Evolutionary conservation across 2,329 filamentous ascomycete species (phyloP).

Genomic region (Neoscytalidium dimidiatum): DNA sequence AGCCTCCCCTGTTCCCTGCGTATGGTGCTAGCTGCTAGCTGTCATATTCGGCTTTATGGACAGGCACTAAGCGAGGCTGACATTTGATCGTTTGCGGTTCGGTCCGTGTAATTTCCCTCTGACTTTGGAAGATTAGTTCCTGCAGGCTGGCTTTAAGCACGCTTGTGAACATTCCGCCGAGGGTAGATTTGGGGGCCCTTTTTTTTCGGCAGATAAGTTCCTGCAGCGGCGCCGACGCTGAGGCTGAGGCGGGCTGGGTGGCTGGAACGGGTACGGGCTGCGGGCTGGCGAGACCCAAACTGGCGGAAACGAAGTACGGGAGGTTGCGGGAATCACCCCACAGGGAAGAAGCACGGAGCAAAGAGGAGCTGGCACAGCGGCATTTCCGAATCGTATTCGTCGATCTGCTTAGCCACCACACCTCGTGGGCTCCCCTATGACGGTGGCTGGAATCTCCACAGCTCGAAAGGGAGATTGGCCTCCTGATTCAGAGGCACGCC

Average conservation of each 20-base stretch:
- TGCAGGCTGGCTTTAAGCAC: background rate
- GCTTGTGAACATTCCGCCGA: background rate
- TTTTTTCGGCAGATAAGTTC: background rate
- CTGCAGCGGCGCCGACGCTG: background rate
- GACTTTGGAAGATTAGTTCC: background rate
- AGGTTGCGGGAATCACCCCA: constrained; percentile 15
- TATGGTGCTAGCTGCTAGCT: background rate
- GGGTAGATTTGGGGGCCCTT: background rate
- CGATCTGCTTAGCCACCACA: background rate
- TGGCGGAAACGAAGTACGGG: constrained; percentile 12
- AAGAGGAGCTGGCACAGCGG: constrained; percentile 8
- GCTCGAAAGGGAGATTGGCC: constrained; percentile 7
- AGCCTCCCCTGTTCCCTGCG: background rate
- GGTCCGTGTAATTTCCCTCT: constrained; percentile 1
- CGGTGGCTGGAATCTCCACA: constrained; percentile 3
- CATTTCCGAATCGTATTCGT: constrained; percentile 14
- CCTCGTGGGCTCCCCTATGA: constrained; percentile 9
- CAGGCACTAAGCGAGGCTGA: background rate
- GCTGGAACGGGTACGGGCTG: no score
- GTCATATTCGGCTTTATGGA: background rate
- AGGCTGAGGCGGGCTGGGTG: background rate
- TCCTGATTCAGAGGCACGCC: constrained; percentile 7
- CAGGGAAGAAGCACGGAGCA: constrained; percentile 11
- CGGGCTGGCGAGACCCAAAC: background rate
- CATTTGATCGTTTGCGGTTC: background rate